These are phyloP conservation scores for Heracleum sosnowskyi DNA, from an alignment of 129 eudicot genomes.

Conservation along the genomic window DNA sequence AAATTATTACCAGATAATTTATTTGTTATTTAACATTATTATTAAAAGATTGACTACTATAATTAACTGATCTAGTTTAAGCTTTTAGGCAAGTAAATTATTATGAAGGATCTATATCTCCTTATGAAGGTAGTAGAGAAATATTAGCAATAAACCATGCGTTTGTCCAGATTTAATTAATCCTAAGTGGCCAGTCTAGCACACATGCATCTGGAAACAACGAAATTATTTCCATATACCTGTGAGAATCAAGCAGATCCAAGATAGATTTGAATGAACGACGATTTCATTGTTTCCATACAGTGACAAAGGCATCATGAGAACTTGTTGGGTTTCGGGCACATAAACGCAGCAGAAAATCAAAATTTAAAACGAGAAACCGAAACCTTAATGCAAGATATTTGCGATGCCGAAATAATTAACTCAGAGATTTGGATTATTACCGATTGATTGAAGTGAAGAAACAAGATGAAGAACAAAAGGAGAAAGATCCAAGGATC, in stretches of 20 bases:
- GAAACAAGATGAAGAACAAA: no score
- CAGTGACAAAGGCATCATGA: constrained; percentile 50
- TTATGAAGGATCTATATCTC: not conserved
- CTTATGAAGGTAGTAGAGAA: not conserved
- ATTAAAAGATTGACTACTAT: not conserved
- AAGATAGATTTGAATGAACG: not conserved
- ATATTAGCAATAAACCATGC: not conserved
- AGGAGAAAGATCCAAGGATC: no score
- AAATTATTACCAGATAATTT: no score
- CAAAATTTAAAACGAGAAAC: no score
- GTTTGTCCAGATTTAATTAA: no score
- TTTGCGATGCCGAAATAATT: no score
- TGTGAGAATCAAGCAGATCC: not conserved
- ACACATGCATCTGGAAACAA: not conserved
- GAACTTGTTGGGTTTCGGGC: constrained; percentile 28
- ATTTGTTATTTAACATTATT: not conserved
- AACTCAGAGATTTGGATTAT: no score
- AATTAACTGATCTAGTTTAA: not conserved
- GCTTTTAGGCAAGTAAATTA: not conserved
- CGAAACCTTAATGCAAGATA: no score
- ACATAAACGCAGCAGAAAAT: no score
- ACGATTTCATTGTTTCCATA: not conserved
- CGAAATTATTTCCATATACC: constrained; percentile 1
- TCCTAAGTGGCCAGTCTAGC: not conserved
- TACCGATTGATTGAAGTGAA: no score